These are phyloP conservation scores for Mychonastes homosphaera DNA, from an alignment of 139 green algal species.

Conservation along the genomic window DNA sequence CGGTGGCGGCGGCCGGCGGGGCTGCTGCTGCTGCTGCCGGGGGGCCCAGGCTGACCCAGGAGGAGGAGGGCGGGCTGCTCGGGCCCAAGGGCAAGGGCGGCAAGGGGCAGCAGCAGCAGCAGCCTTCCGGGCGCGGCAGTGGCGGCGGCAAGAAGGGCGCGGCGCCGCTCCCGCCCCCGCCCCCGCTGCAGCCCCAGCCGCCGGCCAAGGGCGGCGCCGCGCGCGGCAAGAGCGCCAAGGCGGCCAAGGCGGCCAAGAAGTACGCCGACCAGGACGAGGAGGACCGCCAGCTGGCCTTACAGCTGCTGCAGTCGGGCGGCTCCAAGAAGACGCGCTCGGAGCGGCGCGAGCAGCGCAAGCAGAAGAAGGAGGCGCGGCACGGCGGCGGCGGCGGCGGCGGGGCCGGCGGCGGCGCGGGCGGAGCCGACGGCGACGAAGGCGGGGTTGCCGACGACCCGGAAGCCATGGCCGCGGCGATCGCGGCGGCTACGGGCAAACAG, in stretches of 20 bases:
- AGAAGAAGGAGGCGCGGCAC: slow-evolving; percentile 27
- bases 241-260: slow-evolving; percentile 48
- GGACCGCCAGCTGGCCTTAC: slow-evolving; percentile 64
- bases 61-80: slow-evolving; percentile 6
- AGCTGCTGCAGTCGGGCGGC: slow-evolving; percentile 41
- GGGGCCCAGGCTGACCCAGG: slow-evolving; percentile 2
- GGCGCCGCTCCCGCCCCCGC: neutral
- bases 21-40: slow-evolving; percentile 4
- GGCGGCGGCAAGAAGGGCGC: slow-evolving; percentile 3
- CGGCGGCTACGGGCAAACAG: slow-evolving; percentile 38
- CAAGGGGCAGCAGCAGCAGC: slow-evolving; percentile 12
- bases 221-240: slow-evolving; percentile 77
- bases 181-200: slow-evolving; percentile 1
- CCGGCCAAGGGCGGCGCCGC: slow-evolving; percentile 4
- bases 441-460: neutral
- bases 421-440: neutral
- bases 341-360: slow-evolving; percentile 55
- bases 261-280: slow-evolving; percentile 93
- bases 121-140: neutral
- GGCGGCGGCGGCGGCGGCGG: neutral
- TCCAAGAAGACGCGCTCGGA: slow-evolving; percentile 52
- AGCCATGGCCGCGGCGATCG: slow-evolving; percentile 32
- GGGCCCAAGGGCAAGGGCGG: slow-evolving; percentile 10
- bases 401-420: slow-evolving; percentile 1
- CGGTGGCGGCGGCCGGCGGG: slow-evolving; percentile 7